Conservation (phyloP, 495 filamentous ascomycete species). For the Tuber magnatum region DNA sequence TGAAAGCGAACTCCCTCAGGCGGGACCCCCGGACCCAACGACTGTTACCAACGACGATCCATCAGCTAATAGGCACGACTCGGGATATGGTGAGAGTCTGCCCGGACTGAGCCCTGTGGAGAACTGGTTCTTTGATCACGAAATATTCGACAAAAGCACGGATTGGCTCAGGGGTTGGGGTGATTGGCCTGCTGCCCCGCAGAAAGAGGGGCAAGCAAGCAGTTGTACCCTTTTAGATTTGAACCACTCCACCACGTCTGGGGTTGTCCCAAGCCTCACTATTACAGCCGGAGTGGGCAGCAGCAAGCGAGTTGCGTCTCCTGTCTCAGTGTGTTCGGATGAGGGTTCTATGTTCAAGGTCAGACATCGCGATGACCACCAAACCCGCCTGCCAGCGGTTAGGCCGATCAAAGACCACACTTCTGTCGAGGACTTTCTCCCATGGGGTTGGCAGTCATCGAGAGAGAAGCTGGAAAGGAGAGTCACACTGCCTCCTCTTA, state of each 20-base stretch:
- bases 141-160: slow-evolving; percentile 37
- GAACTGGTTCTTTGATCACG: slow-evolving; percentile 40
- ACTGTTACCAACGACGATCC: slow-evolving; percentile 9
- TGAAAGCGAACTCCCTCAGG: slow-evolving; percentile 4
- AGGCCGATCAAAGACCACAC: slow-evolving; percentile 36
- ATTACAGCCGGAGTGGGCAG: slow-evolving; percentile 12
- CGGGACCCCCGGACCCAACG: slow-evolving; percentile 13
- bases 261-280: slow-evolving; percentile 2
- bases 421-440: slow-evolving; percentile 37
- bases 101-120: slow-evolving; percentile 28
- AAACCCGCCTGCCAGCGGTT: slow-evolving; percentile 36
- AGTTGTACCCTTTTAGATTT: neutral
- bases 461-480: slow-evolving; percentile 35
- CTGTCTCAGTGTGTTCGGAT: slow-evolving; percentile 26
- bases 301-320: slow-evolving; percentile 21
- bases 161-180: slow-evolving; percentile 41
- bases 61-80: slow-evolving; percentile 12
- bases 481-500: slow-evolving; percentile 37
- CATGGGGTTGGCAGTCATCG: slow-evolving; percentile 36
- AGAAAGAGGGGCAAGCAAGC: slow-evolving; percentile 2
- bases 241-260: neutral
- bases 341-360: slow-evolving; percentile 16
- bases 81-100: slow-evolving; percentile 19
- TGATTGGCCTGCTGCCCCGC: slow-evolving; percentile 18
- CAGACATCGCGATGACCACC: slow-evolving; percentile 27